Percentiles rank a stretch among this genome's conserved stretches.
Evolutionary conservation across 495 filamentous ascomycete species (phyloP).

Genomic region (Trichoderma orchidacearum): DNA sequence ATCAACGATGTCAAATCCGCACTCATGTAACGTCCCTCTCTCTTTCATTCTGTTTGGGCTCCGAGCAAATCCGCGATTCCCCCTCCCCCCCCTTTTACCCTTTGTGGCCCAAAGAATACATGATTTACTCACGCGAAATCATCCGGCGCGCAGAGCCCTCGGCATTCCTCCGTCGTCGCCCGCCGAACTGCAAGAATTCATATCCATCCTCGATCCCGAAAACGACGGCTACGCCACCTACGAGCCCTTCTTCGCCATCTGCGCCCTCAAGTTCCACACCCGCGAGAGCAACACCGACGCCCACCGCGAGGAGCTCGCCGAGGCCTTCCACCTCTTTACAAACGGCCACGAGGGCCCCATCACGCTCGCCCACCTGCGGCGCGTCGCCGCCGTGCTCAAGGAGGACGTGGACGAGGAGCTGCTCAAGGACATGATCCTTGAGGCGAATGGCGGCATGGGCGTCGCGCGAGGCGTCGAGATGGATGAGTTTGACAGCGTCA

Average conservation of each 20-base stretch:
- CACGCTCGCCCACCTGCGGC: slow-evolving; percentile 57
- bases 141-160: slow-evolving; percentile 43
- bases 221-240: slow-evolving; percentile 62
- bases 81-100: too few relatives aligned
- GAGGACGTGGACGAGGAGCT: slow-evolving; percentile 70
- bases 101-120: neutral
- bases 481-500: slow-evolving; percentile 74
- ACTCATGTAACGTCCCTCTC: slow-evolving; percentile 47
- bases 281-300: slow-evolving; percentile 32
- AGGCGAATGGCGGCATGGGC: slow-evolving; percentile 73
- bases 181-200: slow-evolving; percentile 57
- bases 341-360: slow-evolving; percentile 41
- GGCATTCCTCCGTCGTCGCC: slow-evolving; percentile 50
- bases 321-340: slow-evolving; percentile 64
- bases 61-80: too few relatives aligned
- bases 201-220: slow-evolving; percentile 71
- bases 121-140: neutral
- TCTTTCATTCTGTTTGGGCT: too few relatives aligned
- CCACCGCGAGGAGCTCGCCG: slow-evolving; percentile 53
- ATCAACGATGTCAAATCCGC: slow-evolving; percentile 70
- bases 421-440: slow-evolving; percentile 81
- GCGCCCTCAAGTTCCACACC: slow-evolving; percentile 65
- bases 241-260: slow-evolving; percentile 65
- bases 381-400: slow-evolving; percentile 69
- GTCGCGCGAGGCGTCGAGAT: slow-evolving; percentile 56